Base-by-base conservation (phyloP, 2,329 filamentous ascomycete genomes). In the Teratosphaeria viscida region DNA sequence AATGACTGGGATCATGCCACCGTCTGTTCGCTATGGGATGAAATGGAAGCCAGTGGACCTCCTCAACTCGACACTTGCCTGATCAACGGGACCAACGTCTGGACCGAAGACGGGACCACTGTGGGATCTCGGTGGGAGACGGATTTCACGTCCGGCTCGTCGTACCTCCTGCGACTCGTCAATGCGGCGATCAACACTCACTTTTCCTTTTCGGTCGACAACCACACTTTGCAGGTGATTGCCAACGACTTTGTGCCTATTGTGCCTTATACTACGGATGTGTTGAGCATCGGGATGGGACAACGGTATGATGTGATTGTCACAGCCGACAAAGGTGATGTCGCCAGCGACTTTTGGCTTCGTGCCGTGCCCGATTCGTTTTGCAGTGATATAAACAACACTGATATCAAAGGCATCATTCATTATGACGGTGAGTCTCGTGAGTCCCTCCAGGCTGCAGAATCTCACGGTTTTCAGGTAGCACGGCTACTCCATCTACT, bases 221-320 rank as follows among this genome's bases (percentile, higher is more conserved):
- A 71, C 3, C 76, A 79, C 59, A 67, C 68, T 8, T 74, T 79
- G 57, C 74, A 73, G 10, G 75, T 78, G 37, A 73, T 79, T 54
- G 71, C 74, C 3, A 68, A 70, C 1, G 77, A 79, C 56, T 76
- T 78, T 54, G 71, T 75, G 6, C 75, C 77, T 0, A 74, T 79
- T 57, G 68, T 71, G 26, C 77, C 76, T 10, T 78, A 73, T 59
- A 67, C 63, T 23, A 72, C 75, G 0, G 65, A 67, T 12, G 70
- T 68, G 3, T 59, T 77, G 7, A 63, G 64, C 32, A 68, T 77
- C 52, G 69, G 69, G 57, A 73, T 74, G 61, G 74, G 73, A 29
- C 71, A 73, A 55, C 65, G 71, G 12, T 72, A 73, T 65, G 66
- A 73, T 57, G 61, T 73, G 10, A 65, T 72, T n/a, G 64, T 73